Conservation (phyloP, 2,329 filamentous ascomycete genomes). For the Metarhizium rileyi region DNA sequence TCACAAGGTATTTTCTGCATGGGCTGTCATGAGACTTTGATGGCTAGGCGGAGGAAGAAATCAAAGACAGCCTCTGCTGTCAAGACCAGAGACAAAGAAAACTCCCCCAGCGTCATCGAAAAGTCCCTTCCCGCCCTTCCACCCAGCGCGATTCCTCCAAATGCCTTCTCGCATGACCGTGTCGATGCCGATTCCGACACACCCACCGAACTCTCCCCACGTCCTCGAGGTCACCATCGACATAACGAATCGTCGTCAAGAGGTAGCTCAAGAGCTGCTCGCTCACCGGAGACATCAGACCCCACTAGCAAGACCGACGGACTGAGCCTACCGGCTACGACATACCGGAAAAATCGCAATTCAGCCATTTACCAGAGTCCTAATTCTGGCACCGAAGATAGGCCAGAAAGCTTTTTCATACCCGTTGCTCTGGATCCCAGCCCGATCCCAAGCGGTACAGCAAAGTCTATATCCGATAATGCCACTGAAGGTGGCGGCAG, state of each 20-base stretch:
- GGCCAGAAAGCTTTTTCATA: slow-evolving; percentile 64
- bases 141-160: slow-evolving; percentile 57
- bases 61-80: slow-evolving; percentile 55
- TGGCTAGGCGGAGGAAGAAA: slow-evolving; percentile 85
- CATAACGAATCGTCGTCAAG: slow-evolving; percentile 46
- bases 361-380: slow-evolving; percentile 52
- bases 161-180: slow-evolving; percentile 51
- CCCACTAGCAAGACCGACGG: slow-evolving; percentile 39
- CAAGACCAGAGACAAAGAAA: slow-evolving; percentile 53
- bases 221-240: slow-evolving; percentile 42
- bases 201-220: slow-evolving; percentile 59
- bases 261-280: slow-evolving; percentile 40
- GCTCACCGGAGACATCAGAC: slow-evolving; percentile 45
- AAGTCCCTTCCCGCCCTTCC: slow-evolving; percentile 90
- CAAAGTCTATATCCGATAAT: slow-evolving; percentile 42
- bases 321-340: slow-evolving; percentile 62
- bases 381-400: slow-evolving; percentile 37
- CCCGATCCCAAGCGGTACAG: slow-evolving; percentile 45
- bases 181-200: slow-evolving; percentile 53
- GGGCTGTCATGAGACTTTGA: slow-evolving; percentile 94
- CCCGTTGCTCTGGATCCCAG: slow-evolving; percentile 66
- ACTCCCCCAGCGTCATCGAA: slow-evolving; percentile 63
- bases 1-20: slow-evolving; percentile 99
- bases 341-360: slow-evolving; percentile 69
- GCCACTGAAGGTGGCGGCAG: slow-evolving; percentile 33